These are phyloP conservation scores for Paraglomus brasilianum DNA, from an alignment of 192 early-diverging fungal genomes.

Conservation along the genomic window DNA sequence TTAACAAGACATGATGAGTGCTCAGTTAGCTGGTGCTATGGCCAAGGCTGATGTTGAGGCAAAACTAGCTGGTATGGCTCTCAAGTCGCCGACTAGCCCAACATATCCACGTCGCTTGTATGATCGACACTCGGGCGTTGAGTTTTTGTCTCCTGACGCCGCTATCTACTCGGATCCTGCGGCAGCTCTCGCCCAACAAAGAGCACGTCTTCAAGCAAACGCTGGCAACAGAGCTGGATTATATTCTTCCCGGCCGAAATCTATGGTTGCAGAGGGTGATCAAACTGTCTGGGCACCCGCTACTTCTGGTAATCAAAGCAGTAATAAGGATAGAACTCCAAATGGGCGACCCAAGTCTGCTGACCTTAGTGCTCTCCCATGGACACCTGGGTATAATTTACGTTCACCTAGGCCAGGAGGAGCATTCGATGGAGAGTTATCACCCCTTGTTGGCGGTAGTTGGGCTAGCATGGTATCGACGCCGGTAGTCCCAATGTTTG, in stretches of 20 bases:
- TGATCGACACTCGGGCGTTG: slow-evolving; percentile 54
- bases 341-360: slow-evolving; percentile 31
- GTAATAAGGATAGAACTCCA: slow-evolving; percentile 27
- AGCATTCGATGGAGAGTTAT: slow-evolving; percentile 30
- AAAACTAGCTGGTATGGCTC: slow-evolving; percentile 33
- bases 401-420: slow-evolving; percentile 25
- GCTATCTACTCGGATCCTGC: slow-evolving; percentile 29
- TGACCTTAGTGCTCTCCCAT: slow-evolving; percentile 30
- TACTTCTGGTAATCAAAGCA: slow-evolving; percentile 17
- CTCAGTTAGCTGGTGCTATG: slow-evolving; percentile 53
- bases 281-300: slow-evolving; percentile 29
- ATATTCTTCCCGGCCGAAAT: slow-evolving; percentile 32
- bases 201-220: slow-evolving; percentile 26
- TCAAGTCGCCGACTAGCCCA: slow-evolving; percentile 34
- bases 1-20: slow-evolving; percentile 44
- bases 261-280: slow-evolving; percentile 28
- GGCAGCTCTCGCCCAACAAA: slow-evolving; percentile 27
- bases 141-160: slow-evolving; percentile 27
- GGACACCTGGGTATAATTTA: slow-evolving; percentile 21
- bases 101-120: slow-evolving; percentile 47
- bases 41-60: slow-evolving; percentile 57
- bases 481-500: slow-evolving; percentile 32
- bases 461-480: slow-evolving; percentile 34
- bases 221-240: slow-evolving; percentile 17
- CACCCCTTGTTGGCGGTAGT: slow-evolving; percentile 29